These are phyloP conservation scores for Sequoia sempervirens DNA, from an alignment of 75 land plant genomes.

Conservation along the genomic window DNA sequence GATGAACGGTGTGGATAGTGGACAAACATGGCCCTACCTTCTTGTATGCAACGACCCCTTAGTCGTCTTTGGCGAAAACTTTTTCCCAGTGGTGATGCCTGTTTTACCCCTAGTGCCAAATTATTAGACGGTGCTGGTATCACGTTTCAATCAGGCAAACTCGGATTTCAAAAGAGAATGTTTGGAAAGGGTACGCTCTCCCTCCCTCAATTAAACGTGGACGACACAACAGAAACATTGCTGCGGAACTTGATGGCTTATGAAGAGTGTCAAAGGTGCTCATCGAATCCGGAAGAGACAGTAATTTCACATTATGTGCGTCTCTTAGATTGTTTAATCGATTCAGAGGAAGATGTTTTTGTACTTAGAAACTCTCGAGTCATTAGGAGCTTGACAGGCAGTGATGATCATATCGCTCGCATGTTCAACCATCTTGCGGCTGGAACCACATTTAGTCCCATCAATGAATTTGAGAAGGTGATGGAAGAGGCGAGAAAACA, in stretches of 20 bases:
- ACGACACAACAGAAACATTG: too few species aligned
- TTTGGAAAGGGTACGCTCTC: too few species aligned
- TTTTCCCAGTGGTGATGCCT: too few species aligned
- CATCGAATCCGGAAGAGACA: neutral
- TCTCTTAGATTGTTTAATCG: too few species aligned
- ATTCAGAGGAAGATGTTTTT: neutral
- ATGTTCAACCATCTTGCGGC: neutral
- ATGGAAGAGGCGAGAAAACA: neutral
- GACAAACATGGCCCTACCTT: too few species aligned
- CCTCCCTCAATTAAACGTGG: too few species aligned
- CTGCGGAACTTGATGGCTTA: neutral
- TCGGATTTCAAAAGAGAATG: too few species aligned
- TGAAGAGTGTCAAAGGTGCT: neutral
- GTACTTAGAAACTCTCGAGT: neutral
- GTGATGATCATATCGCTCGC: neutral
- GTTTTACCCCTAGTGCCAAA: neutral
- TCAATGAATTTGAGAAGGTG: neutral
- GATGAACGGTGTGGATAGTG: too few species aligned
- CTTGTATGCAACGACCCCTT: too few species aligned
- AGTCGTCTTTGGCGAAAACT: too few species aligned
- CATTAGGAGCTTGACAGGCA: neutral
- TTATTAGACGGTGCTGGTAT: neutral
- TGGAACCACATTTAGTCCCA: too few species aligned
- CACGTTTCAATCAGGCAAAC: neutral
- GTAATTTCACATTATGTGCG: neutral